Percentiles rank a stretch among this genome's conserved stretches.
Conservation (phyloP, 2,329 filamentous ascomycete species). For the Diaporthe sp. region DNA sequence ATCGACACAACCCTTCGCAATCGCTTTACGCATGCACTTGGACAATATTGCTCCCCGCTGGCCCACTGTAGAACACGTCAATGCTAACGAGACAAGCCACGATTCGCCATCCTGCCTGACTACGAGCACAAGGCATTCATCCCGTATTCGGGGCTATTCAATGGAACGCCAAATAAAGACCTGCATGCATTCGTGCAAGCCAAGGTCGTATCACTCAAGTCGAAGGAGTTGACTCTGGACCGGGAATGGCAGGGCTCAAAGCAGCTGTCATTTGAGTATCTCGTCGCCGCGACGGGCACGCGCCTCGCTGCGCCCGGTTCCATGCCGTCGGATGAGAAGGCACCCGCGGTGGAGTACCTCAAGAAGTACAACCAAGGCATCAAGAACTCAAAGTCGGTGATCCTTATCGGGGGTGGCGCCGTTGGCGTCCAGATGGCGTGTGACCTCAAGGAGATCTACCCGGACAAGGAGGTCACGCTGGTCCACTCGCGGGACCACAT, state of each 20-base stretch:
- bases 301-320: conserved; percentile 48
- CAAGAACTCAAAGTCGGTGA: conserved; percentile 41
- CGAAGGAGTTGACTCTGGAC: conserved; percentile 46
- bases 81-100: conserved; percentile 44
- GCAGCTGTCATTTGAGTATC: conserved; percentile 53
- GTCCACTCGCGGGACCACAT: conserved; percentile 57
- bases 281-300: conserved; percentile 57
- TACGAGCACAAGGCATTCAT: conserved; percentile 60
- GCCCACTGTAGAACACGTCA: neutral
- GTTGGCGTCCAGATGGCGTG: conserved; percentile 62
- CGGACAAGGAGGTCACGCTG: conserved; percentile 56
- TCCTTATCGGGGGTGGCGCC: conserved; percentile 57
- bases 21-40: neutral
- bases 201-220: conserved; percentile 45
- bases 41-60: neutral
- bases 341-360: conserved; percentile 46
- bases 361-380: conserved; percentile 48
- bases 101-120: conserved; percentile 54
- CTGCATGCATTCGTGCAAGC: conserved; percentile 47
- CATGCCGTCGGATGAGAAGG: conserved; percentile 47
- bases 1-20: too few species aligned
- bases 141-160: conserved; percentile 52
- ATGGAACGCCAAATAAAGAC: conserved; percentile 43
- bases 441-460: conserved; percentile 58
- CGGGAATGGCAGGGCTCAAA: conserved; percentile 46